Conservation (phyloP, 2,329 filamentous ascomycete genomes). For the Colletotrichum sp. region DNA sequence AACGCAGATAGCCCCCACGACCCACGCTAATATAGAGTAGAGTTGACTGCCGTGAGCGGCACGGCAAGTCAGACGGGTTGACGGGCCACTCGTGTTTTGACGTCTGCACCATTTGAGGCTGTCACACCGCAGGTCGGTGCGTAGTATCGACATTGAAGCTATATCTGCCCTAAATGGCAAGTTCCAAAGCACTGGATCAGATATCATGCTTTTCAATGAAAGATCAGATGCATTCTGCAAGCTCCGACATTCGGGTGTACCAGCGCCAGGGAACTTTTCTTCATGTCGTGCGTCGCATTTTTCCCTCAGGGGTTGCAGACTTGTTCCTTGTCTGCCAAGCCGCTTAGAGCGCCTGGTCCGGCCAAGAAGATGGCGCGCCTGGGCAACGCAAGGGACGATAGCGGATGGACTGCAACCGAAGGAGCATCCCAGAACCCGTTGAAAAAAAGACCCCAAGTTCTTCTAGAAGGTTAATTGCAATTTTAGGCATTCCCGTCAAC, state of each 20-base stretch:
- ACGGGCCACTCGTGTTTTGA: not conserved
- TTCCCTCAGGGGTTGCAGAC: not conserved
- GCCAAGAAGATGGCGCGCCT: not conserved
- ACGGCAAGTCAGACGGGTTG: not conserved
- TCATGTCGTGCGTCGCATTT: constrained; percentile 8
- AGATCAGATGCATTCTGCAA: not conserved
- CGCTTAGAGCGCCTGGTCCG: not conserved
- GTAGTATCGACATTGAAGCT: not conserved
- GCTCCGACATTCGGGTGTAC: not conserved
- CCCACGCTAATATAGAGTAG: not conserved
- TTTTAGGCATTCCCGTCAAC: not conserved
- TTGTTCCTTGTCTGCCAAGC: constrained; percentile 5
- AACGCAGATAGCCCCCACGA: not conserved
- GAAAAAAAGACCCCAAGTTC: not conserved
- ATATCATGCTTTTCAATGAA: not conserved
- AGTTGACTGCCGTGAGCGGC: constrained; percentile 2
- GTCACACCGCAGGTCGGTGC: not conserved
- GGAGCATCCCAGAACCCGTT: not conserved
- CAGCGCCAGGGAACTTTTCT: not conserved
- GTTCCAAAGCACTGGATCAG: not conserved
- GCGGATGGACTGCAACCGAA: not conserved
- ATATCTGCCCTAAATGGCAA: not conserved
- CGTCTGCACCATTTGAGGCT: not conserved
- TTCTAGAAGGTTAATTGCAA: not conserved
- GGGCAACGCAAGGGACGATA: not conserved